Conservation (phyloP, 1,284 basidiomycete species). For the Schizophyllum amplum region DNA sequence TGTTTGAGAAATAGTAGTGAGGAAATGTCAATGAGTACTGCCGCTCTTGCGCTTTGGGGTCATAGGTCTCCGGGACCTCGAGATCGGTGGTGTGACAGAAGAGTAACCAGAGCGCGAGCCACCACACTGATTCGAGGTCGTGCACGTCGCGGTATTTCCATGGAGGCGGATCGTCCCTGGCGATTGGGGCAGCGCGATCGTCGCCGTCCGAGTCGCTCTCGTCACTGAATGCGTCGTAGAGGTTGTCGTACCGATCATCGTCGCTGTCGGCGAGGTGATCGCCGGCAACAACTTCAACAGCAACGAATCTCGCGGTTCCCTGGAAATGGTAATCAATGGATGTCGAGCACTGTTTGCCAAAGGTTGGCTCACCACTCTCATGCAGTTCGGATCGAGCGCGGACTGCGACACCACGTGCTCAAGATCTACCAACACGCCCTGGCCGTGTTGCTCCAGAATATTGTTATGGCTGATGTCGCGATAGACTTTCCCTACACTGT, state of each 20-base stretch:
- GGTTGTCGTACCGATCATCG: not conserved
- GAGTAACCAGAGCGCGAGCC: not conserved
- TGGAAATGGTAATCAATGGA: not conserved
- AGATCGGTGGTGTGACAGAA: not conserved
- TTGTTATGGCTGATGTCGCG: not conserved
- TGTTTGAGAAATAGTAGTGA: not conserved
- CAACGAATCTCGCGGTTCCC: not conserved
- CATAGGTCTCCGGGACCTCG: not conserved
- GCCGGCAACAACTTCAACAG: not conserved
- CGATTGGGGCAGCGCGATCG: not conserved
- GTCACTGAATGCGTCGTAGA: not conserved
- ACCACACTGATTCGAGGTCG: not conserved
- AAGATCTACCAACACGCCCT: not conserved
- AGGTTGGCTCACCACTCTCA: not conserved
- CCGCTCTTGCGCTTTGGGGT: not conserved
- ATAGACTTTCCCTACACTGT: not conserved
- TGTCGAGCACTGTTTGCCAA: not conserved
- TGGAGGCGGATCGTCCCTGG: not conserved
- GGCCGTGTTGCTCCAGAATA: not conserved
- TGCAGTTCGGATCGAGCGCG: not conserved
- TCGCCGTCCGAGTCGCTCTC: not conserved
- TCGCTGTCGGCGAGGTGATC: too few species aligned
- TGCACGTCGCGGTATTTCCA: not conserved
- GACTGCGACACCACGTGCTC: not conserved
- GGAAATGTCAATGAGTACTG: not conserved